Evolutionary conservation across 2,329 filamentous ascomycete genomes (phyloP), one percentile per base, ranked within the genome.

Genomic region (Microdochium trichocladiopsis): DNA sequence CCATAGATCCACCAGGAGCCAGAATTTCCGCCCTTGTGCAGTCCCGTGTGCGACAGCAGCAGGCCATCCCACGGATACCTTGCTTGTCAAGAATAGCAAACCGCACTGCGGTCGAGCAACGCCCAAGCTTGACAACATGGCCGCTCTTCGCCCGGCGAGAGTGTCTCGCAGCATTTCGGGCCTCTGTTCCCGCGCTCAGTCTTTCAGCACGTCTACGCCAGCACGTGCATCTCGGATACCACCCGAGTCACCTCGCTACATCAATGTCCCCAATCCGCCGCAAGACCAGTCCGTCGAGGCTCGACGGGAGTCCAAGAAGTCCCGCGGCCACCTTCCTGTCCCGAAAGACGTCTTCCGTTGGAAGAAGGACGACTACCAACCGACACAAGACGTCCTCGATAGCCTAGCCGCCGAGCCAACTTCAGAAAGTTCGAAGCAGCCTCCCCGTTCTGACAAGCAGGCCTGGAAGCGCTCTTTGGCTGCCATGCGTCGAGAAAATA

Each of bases 181-280:
- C 41, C 6, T 45, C 41, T 45, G 41, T 18, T 3, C 11, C 41
- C 41, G 41, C 6, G 41, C 41, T 18, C 41, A 45, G 21, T 2
- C 41, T 4, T 45, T 45, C 41, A 45, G 41, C 41, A 45, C 41
- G 22, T 45, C 41, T 10, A 18, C 41, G 14, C 21, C 16, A 16
- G 21, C 41, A 16, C 22, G 21, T 22, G 41, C 41, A 48, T 51
- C 53, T 33, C 50, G 47, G 25, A 88, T 92, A 57, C 86, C 87
- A 18, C 93, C 94, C 49, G 89, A 96, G 67, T 95, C 91, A 33
- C 93, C 94, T 48, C 80, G 82, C 58, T 97, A 88, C 75, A 88
- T 97, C 71, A 84, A 90, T 58, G 76, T 96, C 52, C 93, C 92
- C 48, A 77, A 78, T 59, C 80, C 88, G 49, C 79, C 83, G n/a